Evolutionary conservation across 2,329 filamentous ascomycete genomes (phyloP).

Genomic region (Fusarium beomiforme): DNA sequence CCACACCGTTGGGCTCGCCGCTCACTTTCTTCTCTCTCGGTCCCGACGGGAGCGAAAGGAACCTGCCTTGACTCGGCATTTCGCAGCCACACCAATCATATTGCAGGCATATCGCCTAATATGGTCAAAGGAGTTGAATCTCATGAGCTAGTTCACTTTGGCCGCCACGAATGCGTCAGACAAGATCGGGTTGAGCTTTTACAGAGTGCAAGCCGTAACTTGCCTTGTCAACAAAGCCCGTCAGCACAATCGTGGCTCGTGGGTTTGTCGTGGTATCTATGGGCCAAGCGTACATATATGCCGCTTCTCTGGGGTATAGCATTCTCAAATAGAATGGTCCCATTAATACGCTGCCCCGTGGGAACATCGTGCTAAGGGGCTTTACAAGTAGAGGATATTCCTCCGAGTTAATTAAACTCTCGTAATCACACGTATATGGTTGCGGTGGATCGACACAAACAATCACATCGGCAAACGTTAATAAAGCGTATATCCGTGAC

Average conservation of each 20-base stretch:
- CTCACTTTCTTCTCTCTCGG: conserved; percentile 29
- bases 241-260: neutral
- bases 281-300: neutral
- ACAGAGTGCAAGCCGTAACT: neutral
- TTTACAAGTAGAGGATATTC: conserved; percentile 15
- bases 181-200: neutral
- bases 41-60: conserved; percentile 42
- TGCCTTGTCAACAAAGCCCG: neutral
- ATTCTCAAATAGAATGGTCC: neutral
- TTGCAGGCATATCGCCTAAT: conserved; percentile 1
- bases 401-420: conserved; percentile 36
- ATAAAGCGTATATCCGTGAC: conserved; percentile 15
- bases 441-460: conserved; percentile 24
- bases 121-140: conserved; percentile 6
- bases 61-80: conserved; percentile 37
- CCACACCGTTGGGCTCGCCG: conserved; percentile 39
- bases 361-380: conserved; percentile 6
- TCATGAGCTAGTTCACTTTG: neutral
- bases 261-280: neutral
- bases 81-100: conserved; percentile 34
- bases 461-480: conserved; percentile 12
- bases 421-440: conserved; percentile 6
- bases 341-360: neutral
- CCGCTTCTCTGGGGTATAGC: neutral
- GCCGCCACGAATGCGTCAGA: neutral